Percentiles rank a stretch among this genome's conserved stretches.
These are phyloP conservation scores for Aspergillus baeticus DNA, from an alignment of 495 filamentous ascomycete species.

Conservation along the genomic window DNA sequence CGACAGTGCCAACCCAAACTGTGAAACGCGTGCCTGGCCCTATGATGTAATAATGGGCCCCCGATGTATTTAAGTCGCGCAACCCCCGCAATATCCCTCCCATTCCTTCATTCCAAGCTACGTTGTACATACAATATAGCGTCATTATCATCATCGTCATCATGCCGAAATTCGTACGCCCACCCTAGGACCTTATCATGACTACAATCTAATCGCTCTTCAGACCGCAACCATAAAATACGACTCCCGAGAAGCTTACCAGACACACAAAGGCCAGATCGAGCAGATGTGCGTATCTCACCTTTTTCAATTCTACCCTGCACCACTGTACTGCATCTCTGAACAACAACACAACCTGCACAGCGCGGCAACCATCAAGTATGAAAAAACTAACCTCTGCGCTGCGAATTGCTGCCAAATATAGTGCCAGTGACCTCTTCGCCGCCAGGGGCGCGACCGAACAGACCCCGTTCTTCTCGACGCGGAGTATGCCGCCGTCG, in stretches of 20 bases:
- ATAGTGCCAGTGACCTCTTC: constrained; percentile 10
- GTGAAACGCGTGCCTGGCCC: background rate
- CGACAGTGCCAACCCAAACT: too few relatives aligned
- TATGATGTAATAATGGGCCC: constrained; percentile 1
- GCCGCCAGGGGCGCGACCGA: constrained; percentile 10
- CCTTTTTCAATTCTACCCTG: background rate
- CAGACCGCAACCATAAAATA: constrained; percentile 19
- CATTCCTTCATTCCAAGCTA: background rate
- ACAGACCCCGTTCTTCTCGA: constrained; percentile 16
- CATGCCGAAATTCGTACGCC: constrained; percentile 9
- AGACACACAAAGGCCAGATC: constrained; percentile 12
- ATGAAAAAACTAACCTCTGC: background rate
- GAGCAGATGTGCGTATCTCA: constrained; percentile 11
- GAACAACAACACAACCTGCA: too few relatives aligned
- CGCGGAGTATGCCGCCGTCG: constrained; percentile 16
- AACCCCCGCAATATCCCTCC: background rate
- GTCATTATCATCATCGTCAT: background rate
- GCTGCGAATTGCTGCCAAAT: background rate
- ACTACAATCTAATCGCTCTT: background rate
- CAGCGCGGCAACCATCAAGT: background rate
- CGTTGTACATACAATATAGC: background rate
- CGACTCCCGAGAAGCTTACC: constrained; percentile 14
- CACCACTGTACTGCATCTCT: too few relatives aligned
- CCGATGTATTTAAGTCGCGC: background rate
- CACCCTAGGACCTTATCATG: background rate